Evolutionary conservation across 2,329 filamentous ascomycete species (phyloP).

Genomic region (Cordyceps farinosa): DNA sequence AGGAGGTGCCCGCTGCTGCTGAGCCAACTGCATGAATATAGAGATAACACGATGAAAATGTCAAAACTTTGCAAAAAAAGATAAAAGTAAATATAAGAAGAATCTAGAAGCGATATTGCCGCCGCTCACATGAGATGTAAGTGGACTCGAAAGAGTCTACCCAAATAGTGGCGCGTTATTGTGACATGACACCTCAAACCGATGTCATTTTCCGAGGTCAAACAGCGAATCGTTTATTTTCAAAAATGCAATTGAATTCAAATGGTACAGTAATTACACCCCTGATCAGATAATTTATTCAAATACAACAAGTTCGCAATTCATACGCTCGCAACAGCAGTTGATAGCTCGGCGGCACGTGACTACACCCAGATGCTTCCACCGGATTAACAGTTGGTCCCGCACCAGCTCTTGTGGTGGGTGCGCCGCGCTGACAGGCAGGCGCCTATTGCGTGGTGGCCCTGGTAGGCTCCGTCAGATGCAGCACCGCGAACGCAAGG

Average conservation of each 20-base stretch:
- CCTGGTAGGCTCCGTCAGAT: slow-evolving; percentile 13
- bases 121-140: neutral
- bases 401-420: slow-evolving; percentile 5
- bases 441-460: slow-evolving; percentile 16
- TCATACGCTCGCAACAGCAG: neutral
- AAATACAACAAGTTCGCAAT: neutral
- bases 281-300: too few species aligned
- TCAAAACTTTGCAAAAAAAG: neutral
- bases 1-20: neutral
- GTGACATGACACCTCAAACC: neutral
- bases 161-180: neutral
- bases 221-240: too few species aligned
- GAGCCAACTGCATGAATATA: slow-evolving; percentile 6
- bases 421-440: slow-evolving; percentile 14
- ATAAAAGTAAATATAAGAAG: neutral
- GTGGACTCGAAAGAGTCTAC: neutral
- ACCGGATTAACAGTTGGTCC: slow-evolving; percentile 17
- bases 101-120: neutral
- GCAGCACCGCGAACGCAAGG: slow-evolving; percentile 1
- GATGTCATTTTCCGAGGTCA: too few species aligned
- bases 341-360: neutral
- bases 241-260: too few species aligned
- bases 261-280: too few species aligned
- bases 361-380: slow-evolving; percentile 1
- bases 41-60: neutral